These are phyloP conservation scores for Amaranthus hypochondriacus DNA, from an alignment of 148 eudicot genomes.

Conservation along the genomic window DNA sequence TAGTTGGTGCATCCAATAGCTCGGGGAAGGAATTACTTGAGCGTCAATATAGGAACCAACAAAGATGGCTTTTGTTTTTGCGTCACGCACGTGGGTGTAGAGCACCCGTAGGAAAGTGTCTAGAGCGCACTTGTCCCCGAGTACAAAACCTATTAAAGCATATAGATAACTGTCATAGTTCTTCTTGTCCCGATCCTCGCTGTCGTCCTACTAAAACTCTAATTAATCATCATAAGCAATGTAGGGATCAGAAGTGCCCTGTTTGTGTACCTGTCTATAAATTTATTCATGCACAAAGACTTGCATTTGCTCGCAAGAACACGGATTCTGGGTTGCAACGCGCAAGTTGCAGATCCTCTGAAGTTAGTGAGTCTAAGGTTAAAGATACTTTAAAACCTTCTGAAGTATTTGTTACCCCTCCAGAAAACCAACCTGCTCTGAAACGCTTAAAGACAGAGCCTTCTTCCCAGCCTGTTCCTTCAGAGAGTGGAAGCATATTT, in stretches of 20 bases:
- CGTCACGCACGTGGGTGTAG: conserved; percentile 74
- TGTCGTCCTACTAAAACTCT: conserved; percentile 48
- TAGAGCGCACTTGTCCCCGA: conserved; percentile 49
- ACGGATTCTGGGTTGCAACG: conserved; percentile 35
- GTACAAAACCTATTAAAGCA: conserved; percentile 65
- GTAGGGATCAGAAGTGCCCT: conserved; percentile 60
- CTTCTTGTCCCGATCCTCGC: conserved; percentile 55
- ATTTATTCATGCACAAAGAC: conserved; percentile 33
- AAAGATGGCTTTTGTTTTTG: conserved; percentile 81
- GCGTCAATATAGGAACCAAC: conserved; percentile 58
- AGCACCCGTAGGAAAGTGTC: conserved; percentile 70
- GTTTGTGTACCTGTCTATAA: conserved; percentile 73
- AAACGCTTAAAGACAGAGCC: conserved; percentile 74
- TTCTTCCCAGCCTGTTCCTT: conserved; percentile 22
- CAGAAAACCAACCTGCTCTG: conserved; percentile 52
- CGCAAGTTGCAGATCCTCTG: conserved; percentile 33
- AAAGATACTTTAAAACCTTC: conserved; percentile 34
- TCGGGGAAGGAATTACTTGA: conserved; percentile 43
- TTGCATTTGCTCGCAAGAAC: conserved; percentile 31
- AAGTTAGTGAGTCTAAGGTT: conserved; percentile 34
- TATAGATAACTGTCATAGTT: conserved; percentile 43
- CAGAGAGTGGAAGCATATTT: conserved; percentile 39
- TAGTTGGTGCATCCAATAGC: conserved; percentile 31
- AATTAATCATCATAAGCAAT: conserved; percentile 49
- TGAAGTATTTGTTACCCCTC: conserved; percentile 33